Percentiles rank a stretch among this genome's conserved stretches.
Conservation (phyloP, 2,329 filamentous ascomycete species). For the Macrophomina tecta region DNA sequence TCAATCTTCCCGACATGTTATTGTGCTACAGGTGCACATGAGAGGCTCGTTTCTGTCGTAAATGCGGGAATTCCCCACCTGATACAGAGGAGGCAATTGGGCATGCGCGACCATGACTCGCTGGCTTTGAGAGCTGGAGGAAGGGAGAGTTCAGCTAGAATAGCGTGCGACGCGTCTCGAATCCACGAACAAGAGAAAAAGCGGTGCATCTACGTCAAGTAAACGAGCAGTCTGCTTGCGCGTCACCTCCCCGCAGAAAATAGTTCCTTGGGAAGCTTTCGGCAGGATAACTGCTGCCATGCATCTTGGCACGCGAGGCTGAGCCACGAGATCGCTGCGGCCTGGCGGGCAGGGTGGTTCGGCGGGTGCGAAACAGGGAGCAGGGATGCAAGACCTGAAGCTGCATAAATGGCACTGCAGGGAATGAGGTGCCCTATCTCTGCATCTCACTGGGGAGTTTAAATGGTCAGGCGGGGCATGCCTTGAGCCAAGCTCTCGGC, state of each 20-base stretch:
- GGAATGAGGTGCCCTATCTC: too few relatives aligned
- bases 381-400: neutral
- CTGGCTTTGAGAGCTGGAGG: neutral
- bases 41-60: neutral
- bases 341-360: neutral
- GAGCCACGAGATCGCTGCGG: neutral
- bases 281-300: neutral
- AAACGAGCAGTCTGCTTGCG: too few relatives aligned
- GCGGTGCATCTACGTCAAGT: too few relatives aligned
- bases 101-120: slow-evolving; percentile 7
- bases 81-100: neutral
- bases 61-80: neutral
- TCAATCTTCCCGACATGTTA: slow-evolving; percentile 10
- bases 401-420: too few relatives aligned
- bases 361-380: neutral
- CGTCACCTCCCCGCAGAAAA: neutral
- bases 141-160: neutral
- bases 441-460: neutral
- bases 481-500: neutral
- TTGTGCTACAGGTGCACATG: neutral
- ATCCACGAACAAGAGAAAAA: too few relatives aligned
- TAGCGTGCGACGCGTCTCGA: neutral
- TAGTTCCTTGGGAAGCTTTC: neutral
- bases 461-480: neutral
- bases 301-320: neutral